Conservation (phyloP, 441 rosid genomes). For the Pelargonium fulgidum region DNA sequence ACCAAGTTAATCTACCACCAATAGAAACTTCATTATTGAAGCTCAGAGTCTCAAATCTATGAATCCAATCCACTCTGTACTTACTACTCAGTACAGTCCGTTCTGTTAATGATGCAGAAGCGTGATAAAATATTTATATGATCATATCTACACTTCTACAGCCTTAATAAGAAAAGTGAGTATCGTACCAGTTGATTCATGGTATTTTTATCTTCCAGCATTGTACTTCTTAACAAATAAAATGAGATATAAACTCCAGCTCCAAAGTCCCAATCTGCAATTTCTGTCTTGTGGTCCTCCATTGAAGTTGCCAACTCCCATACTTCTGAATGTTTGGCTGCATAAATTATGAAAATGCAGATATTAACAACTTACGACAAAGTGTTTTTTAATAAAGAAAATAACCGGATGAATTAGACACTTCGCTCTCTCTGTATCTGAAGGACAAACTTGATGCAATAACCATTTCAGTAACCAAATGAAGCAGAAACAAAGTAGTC, state of each 20-base stretch:
- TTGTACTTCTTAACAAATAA: conserved; percentile 59
- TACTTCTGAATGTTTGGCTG: conserved; percentile 68
- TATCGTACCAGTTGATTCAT: conserved; percentile 53
- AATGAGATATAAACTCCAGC: conserved; percentile 76
- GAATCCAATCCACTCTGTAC: neutral
- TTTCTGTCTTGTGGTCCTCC: conserved; percentile 89
- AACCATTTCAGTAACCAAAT: conserved; percentile 4
- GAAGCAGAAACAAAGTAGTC: conserved; percentile 4
- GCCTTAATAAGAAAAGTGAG: conserved; percentile 2
- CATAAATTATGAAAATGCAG: conserved; percentile 20
- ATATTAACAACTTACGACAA: neutral
- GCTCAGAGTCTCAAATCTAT: neutral
- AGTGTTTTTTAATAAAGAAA: neutral
- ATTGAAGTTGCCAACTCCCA: conserved; percentile 73
- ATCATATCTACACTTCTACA: neutral
- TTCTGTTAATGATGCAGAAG: neutral
- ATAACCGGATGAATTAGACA: neutral
- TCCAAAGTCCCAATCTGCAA: conserved; percentile 96
- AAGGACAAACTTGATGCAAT: neutral
- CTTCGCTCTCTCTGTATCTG: conserved; percentile 13
- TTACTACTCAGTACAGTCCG: neutral
- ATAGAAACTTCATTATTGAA: neutral
- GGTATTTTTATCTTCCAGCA: conserved; percentile 43
- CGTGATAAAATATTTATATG: neutral
- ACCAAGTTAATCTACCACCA: neutral